A percentile compares a stretch with the other conserved stretches of the same genome.
Evolutionary conservation across 2,329 filamentous ascomycete species (phyloP).

Genomic region (Microcyclospora tardicrescens): DNA sequence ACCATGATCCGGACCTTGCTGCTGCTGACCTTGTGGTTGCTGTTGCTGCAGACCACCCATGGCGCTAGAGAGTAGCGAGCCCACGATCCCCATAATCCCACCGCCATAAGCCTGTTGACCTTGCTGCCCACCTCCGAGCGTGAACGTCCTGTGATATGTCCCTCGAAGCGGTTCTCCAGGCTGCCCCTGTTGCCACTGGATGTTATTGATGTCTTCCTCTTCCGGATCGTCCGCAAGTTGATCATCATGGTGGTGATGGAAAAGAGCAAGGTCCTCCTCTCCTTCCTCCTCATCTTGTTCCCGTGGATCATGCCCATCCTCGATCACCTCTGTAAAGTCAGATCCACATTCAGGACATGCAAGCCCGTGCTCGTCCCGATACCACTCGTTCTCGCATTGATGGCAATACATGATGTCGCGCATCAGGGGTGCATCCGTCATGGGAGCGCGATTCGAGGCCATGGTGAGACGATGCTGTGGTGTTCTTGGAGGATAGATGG

Average conservation of each 20-base stretch:
- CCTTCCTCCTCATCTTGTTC: constrained; percentile 14
- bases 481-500: no score
- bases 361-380: constrained; percentile 53
- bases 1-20: constrained; percentile 7
- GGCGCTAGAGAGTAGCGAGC: background rate
- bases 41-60: background rate
- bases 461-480: no score
- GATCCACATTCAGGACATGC: constrained; percentile 64
- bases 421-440: constrained; percentile 6
- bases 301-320: constrained; percentile 51
- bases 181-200: constrained; percentile 19
- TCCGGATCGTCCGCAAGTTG: constrained; percentile 34
- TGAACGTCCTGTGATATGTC: constrained; percentile 29
- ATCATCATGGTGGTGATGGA: constrained; percentile 14
- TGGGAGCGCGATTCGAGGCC: no score
- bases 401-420: constrained; percentile 80
- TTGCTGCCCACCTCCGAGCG: constrained; percentile 5
- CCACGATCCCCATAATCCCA: background rate
- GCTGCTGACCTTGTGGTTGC: constrained; percentile 9
- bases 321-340: constrained; percentile 68
- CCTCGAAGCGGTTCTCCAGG: constrained; percentile 17
- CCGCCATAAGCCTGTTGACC: constrained; percentile 1
- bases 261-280: constrained; percentile 7
- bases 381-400: constrained; percentile 69
- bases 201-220: constrained; percentile 29